These are phyloP conservation scores for Apiospora phragmitis DNA, from an alignment of 2,329 filamentous ascomycete genomes.

Conservation along the genomic window DNA sequence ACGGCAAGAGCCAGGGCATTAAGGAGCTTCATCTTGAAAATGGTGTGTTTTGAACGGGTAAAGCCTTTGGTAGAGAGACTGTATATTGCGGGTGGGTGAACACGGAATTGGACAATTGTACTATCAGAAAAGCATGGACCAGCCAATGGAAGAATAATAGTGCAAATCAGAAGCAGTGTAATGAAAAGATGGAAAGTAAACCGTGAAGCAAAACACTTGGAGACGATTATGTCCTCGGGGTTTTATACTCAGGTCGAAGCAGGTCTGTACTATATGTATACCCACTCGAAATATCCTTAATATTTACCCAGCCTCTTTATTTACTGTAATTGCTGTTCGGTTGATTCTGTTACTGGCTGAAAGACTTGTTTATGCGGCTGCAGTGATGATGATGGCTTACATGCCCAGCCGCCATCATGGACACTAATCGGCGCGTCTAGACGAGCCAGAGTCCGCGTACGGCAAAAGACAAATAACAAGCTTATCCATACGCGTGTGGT, in stretches of 20 bases:
- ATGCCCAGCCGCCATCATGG: neutral
- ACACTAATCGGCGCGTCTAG: neutral
- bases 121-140: neutral
- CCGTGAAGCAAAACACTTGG: neutral
- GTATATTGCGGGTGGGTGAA: neutral
- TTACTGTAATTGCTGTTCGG: neutral
- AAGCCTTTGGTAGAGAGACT: neutral
- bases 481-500: neutral
- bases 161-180: neutral
- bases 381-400: too few species aligned
- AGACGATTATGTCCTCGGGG: neutral
- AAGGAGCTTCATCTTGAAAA: constrained; percentile 15
- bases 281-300: too few species aligned
- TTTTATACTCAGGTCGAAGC: neutral
- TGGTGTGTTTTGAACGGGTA: neutral
- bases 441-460: too few species aligned
- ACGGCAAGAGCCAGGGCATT: constrained; percentile 10
- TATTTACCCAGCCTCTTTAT: neutral
- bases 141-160: neutral
- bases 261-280: neutral
- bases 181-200: neutral
- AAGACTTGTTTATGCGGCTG: neutral
- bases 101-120: neutral
- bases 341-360: neutral
- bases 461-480: neutral